Evolutionary conservation across 2,329 filamentous ascomycete species (phyloP).

Genomic region (Aquanectria penicillioides): DNA sequence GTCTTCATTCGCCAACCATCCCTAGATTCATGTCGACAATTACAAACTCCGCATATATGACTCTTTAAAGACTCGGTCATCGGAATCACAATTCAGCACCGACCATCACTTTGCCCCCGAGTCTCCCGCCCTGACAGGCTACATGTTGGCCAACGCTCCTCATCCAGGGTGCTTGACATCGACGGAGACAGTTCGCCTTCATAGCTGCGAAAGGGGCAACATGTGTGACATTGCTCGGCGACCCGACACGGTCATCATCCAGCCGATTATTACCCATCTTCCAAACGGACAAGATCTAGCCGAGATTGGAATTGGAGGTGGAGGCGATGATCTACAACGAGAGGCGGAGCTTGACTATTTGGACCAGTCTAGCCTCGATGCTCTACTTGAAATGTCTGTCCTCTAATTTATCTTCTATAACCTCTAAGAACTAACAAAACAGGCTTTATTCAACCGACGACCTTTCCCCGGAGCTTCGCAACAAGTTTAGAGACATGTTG

Average conservation of each 20-base stretch:
- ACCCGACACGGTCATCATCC: slow-evolving; percentile 75
- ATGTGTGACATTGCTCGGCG: slow-evolving; percentile 62
- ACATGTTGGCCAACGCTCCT: slow-evolving; percentile 75
- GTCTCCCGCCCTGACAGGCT: slow-evolving; percentile 76
- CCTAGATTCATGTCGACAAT: slow-evolving; percentile 79
- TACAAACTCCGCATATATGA: slow-evolving; percentile 82
- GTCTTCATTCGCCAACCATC: slow-evolving; percentile 15
- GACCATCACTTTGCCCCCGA: slow-evolving; percentile 63
- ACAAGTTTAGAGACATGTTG: slow-evolving; percentile 27
- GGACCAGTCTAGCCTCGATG: slow-evolving; percentile 62
- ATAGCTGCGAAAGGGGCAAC: slow-evolving; percentile 85
- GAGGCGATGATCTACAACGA: slow-evolving; percentile 77
- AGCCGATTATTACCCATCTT: slow-evolving; percentile 77
- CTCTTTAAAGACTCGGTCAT: slow-evolving; percentile 62
- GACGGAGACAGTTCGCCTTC: slow-evolving; percentile 71
- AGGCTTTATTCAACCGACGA: slow-evolving; percentile 33
- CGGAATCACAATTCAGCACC: slow-evolving; percentile 50
- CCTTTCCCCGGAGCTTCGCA: slow-evolving; percentile 12
- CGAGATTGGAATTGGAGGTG: slow-evolving; percentile 83
- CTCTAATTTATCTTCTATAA: fast-evolving
- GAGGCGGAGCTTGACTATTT: slow-evolving; percentile 72
- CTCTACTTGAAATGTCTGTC: slow-evolving; percentile 54
- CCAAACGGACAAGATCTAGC: slow-evolving; percentile 69
- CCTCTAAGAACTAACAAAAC: not conserved
- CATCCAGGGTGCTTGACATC: slow-evolving; percentile 78